A percentile compares a stretch with the other conserved stretches of the same genome.
These are phyloP conservation scores for Neurospora sp. DNA, from an alignment of 495 filamentous ascomycete species.

Conservation along the genomic window DNA sequence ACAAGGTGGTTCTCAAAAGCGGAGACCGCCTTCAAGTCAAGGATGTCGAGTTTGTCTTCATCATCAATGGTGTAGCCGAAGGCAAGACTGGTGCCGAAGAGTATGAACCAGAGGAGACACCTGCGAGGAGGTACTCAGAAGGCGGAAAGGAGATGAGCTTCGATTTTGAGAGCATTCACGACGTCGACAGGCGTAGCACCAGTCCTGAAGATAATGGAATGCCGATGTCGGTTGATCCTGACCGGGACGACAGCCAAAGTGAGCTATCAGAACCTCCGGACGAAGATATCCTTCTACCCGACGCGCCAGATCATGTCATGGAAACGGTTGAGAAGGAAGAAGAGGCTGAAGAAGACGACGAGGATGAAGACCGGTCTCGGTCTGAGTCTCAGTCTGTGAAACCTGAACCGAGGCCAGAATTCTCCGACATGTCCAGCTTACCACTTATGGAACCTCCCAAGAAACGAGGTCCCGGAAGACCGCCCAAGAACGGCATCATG, in stretches of 20 bases:
- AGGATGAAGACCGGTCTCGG: slow-evolving; percentile 16
- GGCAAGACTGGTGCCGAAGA: slow-evolving; percentile 60
- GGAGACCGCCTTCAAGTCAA: slow-evolving; percentile 72
- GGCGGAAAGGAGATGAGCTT: slow-evolving; percentile 54
- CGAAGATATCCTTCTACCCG: slow-evolving; percentile 21
- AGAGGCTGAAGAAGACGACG: slow-evolving; percentile 27
- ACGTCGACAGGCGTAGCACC: slow-evolving; percentile 39
- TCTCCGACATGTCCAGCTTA: slow-evolving; percentile 16
- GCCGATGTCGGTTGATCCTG: neutral
- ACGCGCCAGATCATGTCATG: slow-evolving; percentile 25
- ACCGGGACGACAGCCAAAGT: slow-evolving; percentile 16
- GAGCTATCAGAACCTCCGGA: slow-evolving; percentile 21
- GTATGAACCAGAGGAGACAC: slow-evolving; percentile 25
- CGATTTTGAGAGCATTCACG: slow-evolving; percentile 51
- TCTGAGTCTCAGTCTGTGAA: slow-evolving; percentile 12
- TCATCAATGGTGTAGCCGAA: slow-evolving; percentile 60
- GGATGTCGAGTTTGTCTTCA: slow-evolving; percentile 61
- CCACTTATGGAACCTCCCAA: slow-evolving; percentile 34
- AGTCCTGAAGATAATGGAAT: slow-evolving; percentile 37
- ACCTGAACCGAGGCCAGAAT: slow-evolving; percentile 21
- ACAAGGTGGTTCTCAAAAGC: slow-evolving; percentile 55
- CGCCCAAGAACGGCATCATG: slow-evolving; percentile 87
- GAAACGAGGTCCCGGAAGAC: slow-evolving; percentile 75
- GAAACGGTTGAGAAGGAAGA: slow-evolving; percentile 21
- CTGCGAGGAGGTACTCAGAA: slow-evolving; percentile 34